These are phyloP conservation scores for Cucumis hystrix DNA, from an alignment of 306 rosid genomes.

Conservation along the genomic window DNA sequence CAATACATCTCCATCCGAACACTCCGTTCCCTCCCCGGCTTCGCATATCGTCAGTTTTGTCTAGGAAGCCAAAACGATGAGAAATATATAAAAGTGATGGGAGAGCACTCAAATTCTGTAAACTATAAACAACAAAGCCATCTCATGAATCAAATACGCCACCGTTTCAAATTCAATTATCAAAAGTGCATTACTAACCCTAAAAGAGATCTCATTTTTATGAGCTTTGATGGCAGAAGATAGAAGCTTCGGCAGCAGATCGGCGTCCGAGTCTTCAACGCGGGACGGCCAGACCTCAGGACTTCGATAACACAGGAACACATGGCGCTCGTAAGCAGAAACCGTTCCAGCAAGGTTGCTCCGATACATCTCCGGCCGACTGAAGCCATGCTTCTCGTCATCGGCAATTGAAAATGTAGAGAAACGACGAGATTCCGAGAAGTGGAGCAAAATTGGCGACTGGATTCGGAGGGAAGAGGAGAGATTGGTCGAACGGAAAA, in stretches of 20 bases:
- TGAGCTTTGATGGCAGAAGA: constrained; percentile 39
- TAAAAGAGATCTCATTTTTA: constrained; percentile 31
- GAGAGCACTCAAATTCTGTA: not conserved
- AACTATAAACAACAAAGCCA: not conserved
- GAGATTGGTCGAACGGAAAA: not conserved
- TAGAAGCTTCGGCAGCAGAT: constrained; percentile 52
- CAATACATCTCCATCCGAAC: constrained; percentile 57
- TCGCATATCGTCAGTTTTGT: constrained; percentile 66
- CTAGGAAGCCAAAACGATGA: constrained; percentile 19
- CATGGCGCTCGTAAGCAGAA: constrained; percentile 66
- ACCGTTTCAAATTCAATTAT: not conserved
- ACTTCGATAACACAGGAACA: constrained; percentile 72
- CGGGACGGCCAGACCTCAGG: constrained; percentile 55
- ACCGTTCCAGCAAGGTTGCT: constrained; percentile 57
- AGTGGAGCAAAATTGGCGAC: not conserved
- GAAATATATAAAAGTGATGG: not conserved
- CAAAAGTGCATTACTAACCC: not conserved
- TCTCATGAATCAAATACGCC: not conserved
- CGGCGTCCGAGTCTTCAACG: constrained; percentile 55
- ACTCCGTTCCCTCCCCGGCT: constrained; percentile 43
- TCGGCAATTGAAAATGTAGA: constrained; percentile 9
- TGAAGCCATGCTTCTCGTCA: constrained; percentile 55
- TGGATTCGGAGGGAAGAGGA: not conserved
- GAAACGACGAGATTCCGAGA: constrained; percentile 28
- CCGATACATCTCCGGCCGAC: constrained; percentile 69